Evolutionary conservation across 1,284 basidiomycete genomes (phyloP), one percentile per base, ranked within the genome.

Genomic region (Pyrrhoderma lamaoense): DNA sequence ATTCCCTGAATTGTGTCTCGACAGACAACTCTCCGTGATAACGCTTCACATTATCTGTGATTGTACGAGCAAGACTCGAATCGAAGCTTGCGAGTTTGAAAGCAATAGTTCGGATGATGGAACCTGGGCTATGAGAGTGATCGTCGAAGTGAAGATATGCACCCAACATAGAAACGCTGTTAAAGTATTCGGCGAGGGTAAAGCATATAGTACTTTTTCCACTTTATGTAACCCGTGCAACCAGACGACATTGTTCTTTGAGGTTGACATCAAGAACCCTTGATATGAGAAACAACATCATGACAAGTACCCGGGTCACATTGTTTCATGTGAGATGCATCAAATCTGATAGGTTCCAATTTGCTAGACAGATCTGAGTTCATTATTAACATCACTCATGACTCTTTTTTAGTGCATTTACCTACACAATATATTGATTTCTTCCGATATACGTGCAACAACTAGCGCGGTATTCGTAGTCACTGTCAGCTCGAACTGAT

Each of bases 171-270:
- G 3, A 31, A 7, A 46, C 34, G 25, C 18, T 35, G 14, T 23
- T 27, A 27, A 46, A 46, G 16, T 34, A 23, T 14, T 46, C 25
- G 9, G 44, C 19, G 22, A 46, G 27, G 4, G 44, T 46, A 8
- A 11, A 8, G 38, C 16, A 11, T 23, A 48, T 40, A 4, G 47
- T 40, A 7, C 36, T 39, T 16, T 48, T 48, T 4, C 47, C 47
- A 13, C 16, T 19, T 8, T 35, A 31, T 1, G 47, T 2, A 27
- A 21, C 4, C 47, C 47, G 18, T 38, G 38, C 1, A 48, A 14
- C 47, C 47, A 48, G 16, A 48, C 8, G n/a, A 48, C 18, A 25
- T 48, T 48, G 19, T 18, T 34, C 2, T 13, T 23, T 18, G 42
- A 43, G 11, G 19, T 25, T 3, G 19, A 18, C 19, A 43, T 11